These are phyloP conservation scores for Dimocarpus longan DNA, from an alignment of 345 rosid species.

Conservation along the genomic window DNA sequence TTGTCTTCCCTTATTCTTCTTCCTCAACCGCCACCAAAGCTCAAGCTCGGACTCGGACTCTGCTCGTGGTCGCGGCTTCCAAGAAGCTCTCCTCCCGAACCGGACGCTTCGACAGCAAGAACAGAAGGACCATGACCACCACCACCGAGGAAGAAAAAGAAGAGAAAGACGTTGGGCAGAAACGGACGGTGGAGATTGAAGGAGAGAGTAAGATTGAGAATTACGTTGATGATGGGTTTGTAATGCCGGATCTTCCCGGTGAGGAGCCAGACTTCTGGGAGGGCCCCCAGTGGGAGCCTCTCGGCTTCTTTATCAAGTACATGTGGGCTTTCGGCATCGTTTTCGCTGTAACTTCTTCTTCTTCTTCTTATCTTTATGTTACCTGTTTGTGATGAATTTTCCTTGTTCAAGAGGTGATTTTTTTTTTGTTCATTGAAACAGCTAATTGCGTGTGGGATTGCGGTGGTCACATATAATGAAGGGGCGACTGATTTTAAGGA, in stretches of 20 bases:
- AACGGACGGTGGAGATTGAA: constrained; percentile 33
- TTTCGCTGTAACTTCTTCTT: constrained; percentile 57
- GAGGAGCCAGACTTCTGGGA: constrained; percentile 72
- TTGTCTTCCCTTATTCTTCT: constrained; percentile 18
- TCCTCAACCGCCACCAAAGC: neutral
- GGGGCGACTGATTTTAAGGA: constrained; percentile 93
- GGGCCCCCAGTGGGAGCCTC: constrained; percentile 77
- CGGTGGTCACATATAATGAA: constrained; percentile 81
- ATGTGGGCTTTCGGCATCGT: constrained; percentile 88
- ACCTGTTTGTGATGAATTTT: too few species aligned
- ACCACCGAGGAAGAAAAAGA: constrained; percentile 45
- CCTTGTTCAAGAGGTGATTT: too few species aligned
- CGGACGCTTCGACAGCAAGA: constrained; percentile 73
- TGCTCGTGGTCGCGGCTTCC: constrained; percentile 55
- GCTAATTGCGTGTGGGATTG: constrained; percentile 83
- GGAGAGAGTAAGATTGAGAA: constrained; percentile 21
- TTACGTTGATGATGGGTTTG: constrained; percentile 33
- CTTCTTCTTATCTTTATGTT: too few species aligned
- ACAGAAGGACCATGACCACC: constrained; percentile 47
- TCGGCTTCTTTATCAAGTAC: constrained; percentile 85
- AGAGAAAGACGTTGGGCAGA: constrained; percentile 1
- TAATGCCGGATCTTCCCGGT: constrained; percentile 66
- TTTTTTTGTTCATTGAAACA: constrained; percentile 21
- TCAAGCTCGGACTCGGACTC: constrained; percentile 19
- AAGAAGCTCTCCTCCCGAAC: constrained; percentile 65